A percentile compares a stretch with the other conserved stretches of the same genome.
These are phyloP conservation scores for Phialophora tarda DNA, from an alignment of 2,329 filamentous ascomycete genomes.

Conservation along the genomic window DNA sequence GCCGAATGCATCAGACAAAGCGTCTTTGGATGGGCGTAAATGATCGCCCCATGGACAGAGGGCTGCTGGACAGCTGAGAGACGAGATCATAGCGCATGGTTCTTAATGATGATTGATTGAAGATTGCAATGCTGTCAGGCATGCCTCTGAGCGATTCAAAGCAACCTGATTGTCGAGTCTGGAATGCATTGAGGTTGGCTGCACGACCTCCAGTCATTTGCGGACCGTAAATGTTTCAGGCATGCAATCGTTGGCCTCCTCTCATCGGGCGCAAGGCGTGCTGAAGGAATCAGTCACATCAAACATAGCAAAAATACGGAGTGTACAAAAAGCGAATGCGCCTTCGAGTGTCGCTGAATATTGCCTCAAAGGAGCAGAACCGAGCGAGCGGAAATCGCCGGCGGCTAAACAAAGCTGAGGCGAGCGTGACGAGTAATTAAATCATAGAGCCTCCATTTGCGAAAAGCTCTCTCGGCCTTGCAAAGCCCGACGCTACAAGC, in stretches of 20 bases:
- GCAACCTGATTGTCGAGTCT: not conserved
- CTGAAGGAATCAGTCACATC: not conserved
- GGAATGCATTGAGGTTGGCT: not conserved
- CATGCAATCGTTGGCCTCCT: not conserved
- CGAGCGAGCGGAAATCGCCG: not conserved
- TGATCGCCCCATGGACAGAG: not conserved
- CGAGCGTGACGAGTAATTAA: not conserved
- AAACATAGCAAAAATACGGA: not conserved
- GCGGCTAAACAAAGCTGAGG: not conserved
- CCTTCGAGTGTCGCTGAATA: not conserved
- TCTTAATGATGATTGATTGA: not conserved
- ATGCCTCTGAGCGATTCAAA: not conserved
- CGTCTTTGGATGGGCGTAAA: not conserved
- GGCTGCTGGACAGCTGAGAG: not conserved
- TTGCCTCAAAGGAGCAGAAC: not conserved
- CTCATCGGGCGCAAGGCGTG: not conserved
- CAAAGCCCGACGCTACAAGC: conserved; percentile 1
- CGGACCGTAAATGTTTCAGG: too few relatives aligned
- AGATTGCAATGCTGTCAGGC: not conserved
- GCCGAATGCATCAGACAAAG: not conserved
- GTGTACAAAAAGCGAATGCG: not conserved
- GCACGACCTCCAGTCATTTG: not conserved
- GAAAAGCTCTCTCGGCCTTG: not conserved
- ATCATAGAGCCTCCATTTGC: not conserved
- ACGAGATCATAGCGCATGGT: not conserved